Conservation (phyloP, 192 early-diverging fungal species). For the Obelidium mucronatum region DNA sequence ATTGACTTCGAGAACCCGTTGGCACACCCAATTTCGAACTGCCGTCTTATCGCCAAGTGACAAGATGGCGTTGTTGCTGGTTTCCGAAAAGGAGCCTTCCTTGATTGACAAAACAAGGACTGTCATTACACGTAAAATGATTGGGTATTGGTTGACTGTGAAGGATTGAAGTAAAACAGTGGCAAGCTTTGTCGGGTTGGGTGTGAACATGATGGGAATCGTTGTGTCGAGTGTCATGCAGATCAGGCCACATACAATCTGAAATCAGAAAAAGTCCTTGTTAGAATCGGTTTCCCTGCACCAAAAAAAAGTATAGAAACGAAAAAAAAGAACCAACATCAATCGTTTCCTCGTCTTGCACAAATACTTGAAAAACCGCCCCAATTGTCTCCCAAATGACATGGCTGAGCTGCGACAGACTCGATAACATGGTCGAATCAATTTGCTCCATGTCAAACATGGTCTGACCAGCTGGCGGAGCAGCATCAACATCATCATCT, state of each 20-base stretch:
- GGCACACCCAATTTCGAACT: constrained; percentile 18
- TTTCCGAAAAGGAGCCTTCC: not conserved
- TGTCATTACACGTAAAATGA: constrained; percentile 10
- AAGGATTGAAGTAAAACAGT: constrained; percentile 16
- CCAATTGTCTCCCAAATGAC: constrained; percentile 46
- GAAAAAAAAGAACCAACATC: constrained; percentile 25
- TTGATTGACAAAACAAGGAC: constrained; percentile 11
- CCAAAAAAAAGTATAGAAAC: not conserved
- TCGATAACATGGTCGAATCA: constrained; percentile 13
- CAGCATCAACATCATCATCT: constrained; percentile 1
- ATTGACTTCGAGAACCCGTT: constrained; percentile 20
- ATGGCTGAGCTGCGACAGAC: constrained; percentile 15
- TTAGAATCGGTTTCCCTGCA: not conserved
- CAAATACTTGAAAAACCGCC: constrained; percentile 38
- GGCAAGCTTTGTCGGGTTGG: constrained; percentile 10
- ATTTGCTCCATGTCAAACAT: not conserved
- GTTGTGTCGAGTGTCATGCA: constrained; percentile 11
- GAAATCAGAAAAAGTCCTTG: not conserved
- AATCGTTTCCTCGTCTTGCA: constrained; percentile 42
- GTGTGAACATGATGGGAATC: constrained; percentile 35
- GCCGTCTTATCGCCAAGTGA: constrained; percentile 17
- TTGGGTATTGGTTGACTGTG: constrained; percentile 18
- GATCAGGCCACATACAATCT: constrained; percentile 23
- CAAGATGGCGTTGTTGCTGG: constrained; percentile 1
- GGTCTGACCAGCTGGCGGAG: not conserved